These are phyloP conservation scores for Adansonia digitata DNA, from an alignment of 345 rosid species.

Conservation along the genomic window DNA sequence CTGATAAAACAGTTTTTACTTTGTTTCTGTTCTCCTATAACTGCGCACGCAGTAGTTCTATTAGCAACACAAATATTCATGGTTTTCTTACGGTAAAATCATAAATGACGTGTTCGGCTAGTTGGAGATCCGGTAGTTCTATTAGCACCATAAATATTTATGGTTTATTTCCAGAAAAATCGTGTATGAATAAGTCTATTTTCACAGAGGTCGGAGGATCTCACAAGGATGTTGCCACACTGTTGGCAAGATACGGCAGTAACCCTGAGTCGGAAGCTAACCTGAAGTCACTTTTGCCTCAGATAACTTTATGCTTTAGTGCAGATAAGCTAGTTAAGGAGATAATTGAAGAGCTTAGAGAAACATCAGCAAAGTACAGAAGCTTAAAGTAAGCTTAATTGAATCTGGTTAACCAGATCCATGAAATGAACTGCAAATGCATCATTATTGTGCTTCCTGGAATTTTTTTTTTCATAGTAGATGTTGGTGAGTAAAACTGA, in stretches of 20 bases:
- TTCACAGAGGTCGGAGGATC: constrained; percentile 61
- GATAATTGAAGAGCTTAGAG: constrained; percentile 62
- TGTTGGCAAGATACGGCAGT: constrained; percentile 51
- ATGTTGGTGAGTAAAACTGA: neutral
- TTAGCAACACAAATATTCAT: neutral
- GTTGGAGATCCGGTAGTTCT: neutral
- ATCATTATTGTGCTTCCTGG: neutral
- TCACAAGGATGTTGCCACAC: constrained; percentile 49
- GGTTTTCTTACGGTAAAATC: neutral
- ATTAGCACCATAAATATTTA: neutral
- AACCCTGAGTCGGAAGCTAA: constrained; percentile 56
- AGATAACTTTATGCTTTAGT: constrained; percentile 59
- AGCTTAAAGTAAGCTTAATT: constrained; percentile 44
- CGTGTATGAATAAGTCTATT: neutral
- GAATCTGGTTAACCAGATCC: neutral
- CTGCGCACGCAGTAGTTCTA: neutral
- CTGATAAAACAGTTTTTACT: neutral
- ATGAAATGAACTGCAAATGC: neutral
- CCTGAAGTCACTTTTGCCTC: constrained; percentile 63
- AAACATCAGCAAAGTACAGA: constrained; percentile 55
- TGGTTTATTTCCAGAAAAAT: neutral
- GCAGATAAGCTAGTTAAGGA: constrained; percentile 56
- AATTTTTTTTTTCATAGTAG: neutral
- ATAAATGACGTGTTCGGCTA: neutral
- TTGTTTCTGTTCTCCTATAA: neutral